These are phyloP conservation scores for Endocalyx cinctus DNA, from an alignment of 2,329 filamentous ascomycete species.

Conservation along the genomic window DNA sequence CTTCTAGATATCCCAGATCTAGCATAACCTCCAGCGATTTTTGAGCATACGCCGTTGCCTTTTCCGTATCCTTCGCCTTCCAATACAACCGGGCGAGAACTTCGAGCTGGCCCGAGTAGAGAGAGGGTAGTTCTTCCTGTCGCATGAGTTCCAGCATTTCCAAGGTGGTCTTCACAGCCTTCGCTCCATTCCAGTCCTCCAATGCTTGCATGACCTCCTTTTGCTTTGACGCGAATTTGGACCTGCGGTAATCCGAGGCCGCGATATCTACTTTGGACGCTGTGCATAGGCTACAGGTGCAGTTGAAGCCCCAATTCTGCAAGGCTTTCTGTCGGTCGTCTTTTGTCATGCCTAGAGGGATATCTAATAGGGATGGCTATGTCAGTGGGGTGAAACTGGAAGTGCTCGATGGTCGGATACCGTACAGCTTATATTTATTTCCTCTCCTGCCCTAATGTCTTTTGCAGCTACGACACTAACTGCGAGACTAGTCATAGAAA, in stretches of 20 bases:
- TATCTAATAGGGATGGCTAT: slow-evolving; percentile 16
- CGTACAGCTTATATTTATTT: slow-evolving; percentile 23
- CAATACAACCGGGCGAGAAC: slow-evolving; percentile 29
- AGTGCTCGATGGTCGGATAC: neutral
- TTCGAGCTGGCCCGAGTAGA: slow-evolving; percentile 30
- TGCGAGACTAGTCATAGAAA: slow-evolving; percentile 20
- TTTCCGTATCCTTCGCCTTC: slow-evolving; percentile 22
- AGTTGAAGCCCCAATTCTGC: slow-evolving; percentile 29
- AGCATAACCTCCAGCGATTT: slow-evolving; percentile 24
- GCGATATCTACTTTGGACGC: slow-evolving; percentile 17
- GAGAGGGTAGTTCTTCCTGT: slow-evolving; percentile 24
- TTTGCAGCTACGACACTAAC: slow-evolving; percentile 19
- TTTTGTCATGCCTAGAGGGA: slow-evolving; percentile 23
- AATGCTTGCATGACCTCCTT: slow-evolving; percentile 21
- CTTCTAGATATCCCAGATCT: slow-evolving; percentile 25
- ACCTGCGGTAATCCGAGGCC: slow-evolving; percentile 26
- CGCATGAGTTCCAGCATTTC: slow-evolving; percentile 24
- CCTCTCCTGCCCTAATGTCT: slow-evolving; percentile 21
- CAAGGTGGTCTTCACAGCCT: slow-evolving; percentile 23
- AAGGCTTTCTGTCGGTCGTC: slow-evolving; percentile 22
- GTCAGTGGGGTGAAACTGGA: slow-evolving; percentile 1
- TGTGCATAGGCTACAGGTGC: slow-evolving; percentile 27
- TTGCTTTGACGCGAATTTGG: slow-evolving; percentile 21
- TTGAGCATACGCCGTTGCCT: slow-evolving; percentile 23
- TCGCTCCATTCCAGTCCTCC: slow-evolving; percentile 19